phyloP scores from a whole-genome alignment of 2,329 filamentous ascomycete species.

The Fusarium sp. region DNA sequence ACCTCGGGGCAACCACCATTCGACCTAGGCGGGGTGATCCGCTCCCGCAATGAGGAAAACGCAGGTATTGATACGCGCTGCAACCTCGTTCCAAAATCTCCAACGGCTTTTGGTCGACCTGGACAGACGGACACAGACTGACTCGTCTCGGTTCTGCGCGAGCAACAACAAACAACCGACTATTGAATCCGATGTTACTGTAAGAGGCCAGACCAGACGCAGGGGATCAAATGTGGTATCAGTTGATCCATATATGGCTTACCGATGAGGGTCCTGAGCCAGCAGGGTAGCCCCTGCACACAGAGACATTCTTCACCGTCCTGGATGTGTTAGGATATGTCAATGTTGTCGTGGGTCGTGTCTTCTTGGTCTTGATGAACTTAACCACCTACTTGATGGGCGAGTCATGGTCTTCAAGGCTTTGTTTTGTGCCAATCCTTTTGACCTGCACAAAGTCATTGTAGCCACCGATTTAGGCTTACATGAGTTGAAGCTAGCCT shows the following conservation, averaged over 20 bases:
- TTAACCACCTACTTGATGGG: constrained; percentile 8
- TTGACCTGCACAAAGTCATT: constrained; percentile 29
- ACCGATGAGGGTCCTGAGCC: constrained; percentile 34
- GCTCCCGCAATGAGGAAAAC: constrained; percentile 8
- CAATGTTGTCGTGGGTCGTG: constrained; percentile 27
- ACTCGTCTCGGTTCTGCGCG: not conserved
- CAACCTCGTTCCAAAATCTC: constrained; percentile 9
- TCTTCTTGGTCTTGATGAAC: constrained; percentile 14
- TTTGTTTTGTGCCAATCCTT: constrained; percentile 6
- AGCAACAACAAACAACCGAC: constrained; percentile 8
- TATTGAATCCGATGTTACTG: constrained; percentile 9
- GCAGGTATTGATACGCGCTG: constrained; percentile 1
- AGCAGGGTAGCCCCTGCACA: constrained; percentile 38
- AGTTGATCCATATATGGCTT: constrained; percentile 41
- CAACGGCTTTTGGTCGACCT: not conserved
- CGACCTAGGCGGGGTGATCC: constrained; percentile 32
- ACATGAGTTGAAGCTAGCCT: constrained; percentile 1
- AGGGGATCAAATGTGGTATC: constrained; percentile 40
- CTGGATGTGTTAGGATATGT: constrained; percentile 34
- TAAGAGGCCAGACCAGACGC: constrained; percentile 20
- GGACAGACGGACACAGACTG: not conserved
- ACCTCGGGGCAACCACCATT: constrained; percentile 24
- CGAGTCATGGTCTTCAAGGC: constrained; percentile 27
- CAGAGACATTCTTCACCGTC: constrained; percentile 29
- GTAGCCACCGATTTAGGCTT: constrained; percentile 5